Percentiles rank a stretch among this genome's conserved stretches.
Conservation (phyloP, 2,329 filamentous ascomycete species). For the Neofusicoccum cordaticola region DNA sequence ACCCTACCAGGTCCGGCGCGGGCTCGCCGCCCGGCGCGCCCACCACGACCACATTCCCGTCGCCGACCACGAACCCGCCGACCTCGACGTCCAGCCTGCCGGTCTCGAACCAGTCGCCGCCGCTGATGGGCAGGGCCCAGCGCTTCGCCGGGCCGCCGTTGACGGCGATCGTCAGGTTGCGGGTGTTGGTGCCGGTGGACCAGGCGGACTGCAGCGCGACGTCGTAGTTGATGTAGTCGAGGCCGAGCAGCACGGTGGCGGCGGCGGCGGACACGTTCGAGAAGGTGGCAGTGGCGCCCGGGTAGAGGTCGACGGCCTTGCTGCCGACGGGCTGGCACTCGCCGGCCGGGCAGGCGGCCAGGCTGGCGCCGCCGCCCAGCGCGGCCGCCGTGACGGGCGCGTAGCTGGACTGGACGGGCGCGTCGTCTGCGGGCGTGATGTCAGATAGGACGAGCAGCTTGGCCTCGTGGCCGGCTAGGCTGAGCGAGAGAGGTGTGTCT, state of each 20-base stretch:
- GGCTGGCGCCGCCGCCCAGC: constrained; percentile 30
- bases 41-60: constrained; percentile 25
- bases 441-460: constrained; percentile 37
- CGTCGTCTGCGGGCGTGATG: constrained; percentile 22
- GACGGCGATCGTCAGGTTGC: constrained; percentile 37
- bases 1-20: constrained; percentile 31
- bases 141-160: constrained; percentile 35
- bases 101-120: constrained; percentile 38
- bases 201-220: constrained; percentile 36
- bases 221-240: constrained; percentile 42
- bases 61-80: constrained; percentile 28
- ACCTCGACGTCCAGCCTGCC: constrained; percentile 24
- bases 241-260: constrained; percentile 27
- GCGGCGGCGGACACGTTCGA: constrained; percentile 28
- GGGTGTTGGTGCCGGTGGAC: constrained; percentile 33
- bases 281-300: constrained; percentile 28
- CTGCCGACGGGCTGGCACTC: constrained; percentile 29
- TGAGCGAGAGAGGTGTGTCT: not conserved
- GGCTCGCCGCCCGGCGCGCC: constrained; percentile 20
- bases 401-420: constrained; percentile 25
- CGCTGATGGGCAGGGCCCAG: constrained; percentile 40
- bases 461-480: constrained; percentile 26
- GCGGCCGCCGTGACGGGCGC: constrained; percentile 31
- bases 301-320: constrained; percentile 35
- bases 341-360: constrained; percentile 25